A percentile compares a stretch with the other conserved stretches of the same genome.
Conservation (phyloP, 2,329 filamentous ascomycete genomes). For the Diaporthe australafricana region DNA sequence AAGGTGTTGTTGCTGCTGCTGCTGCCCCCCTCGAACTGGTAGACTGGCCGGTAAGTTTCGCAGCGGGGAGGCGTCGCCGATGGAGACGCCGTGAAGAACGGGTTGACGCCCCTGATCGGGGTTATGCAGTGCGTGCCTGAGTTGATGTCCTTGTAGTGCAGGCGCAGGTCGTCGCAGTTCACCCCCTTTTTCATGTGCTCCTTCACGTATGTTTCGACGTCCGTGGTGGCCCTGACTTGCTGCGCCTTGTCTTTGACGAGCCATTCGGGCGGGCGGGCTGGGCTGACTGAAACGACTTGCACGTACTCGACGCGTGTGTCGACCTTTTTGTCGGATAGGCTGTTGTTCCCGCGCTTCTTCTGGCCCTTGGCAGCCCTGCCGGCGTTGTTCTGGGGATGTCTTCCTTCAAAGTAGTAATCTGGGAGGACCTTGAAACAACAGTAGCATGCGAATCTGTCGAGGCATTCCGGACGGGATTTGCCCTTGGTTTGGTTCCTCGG, state of each 20-base stretch:
- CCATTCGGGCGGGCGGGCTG: conserved; percentile 24
- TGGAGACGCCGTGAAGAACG: conserved; percentile 25
- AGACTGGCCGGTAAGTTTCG: conserved; percentile 27
- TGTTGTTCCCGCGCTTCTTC: conserved; percentile 7
- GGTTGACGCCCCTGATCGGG: conserved; percentile 28
- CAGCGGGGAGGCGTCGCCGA: neutral
- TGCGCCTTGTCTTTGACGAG: conserved; percentile 19
- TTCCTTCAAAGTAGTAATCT: conserved; percentile 31
- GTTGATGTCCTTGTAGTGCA: conserved; percentile 33
- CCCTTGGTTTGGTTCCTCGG: neutral
- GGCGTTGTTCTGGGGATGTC: conserved; percentile 25
- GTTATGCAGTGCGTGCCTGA: conserved; percentile 28
- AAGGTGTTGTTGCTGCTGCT: neutral
- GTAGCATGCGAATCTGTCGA: conserved; percentile 30
- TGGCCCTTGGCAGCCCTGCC: conserved; percentile 7
- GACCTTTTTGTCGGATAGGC: conserved; percentile 31
- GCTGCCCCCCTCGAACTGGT: neutral
- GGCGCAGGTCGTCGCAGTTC: conserved; percentile 31
- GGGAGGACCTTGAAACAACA: conserved; percentile 34
- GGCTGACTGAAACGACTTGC: conserved; percentile 19
- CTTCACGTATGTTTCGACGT: conserved; percentile 25
- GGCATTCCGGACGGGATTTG: conserved; percentile 6
- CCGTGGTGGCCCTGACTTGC: neutral
- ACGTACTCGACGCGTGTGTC: conserved; percentile 36
- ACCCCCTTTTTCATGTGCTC: conserved; percentile 24